These are phyloP conservation scores for Penicillium lagena DNA, from an alignment of 495 filamentous ascomycete genomes.

Conservation along the genomic window DNA sequence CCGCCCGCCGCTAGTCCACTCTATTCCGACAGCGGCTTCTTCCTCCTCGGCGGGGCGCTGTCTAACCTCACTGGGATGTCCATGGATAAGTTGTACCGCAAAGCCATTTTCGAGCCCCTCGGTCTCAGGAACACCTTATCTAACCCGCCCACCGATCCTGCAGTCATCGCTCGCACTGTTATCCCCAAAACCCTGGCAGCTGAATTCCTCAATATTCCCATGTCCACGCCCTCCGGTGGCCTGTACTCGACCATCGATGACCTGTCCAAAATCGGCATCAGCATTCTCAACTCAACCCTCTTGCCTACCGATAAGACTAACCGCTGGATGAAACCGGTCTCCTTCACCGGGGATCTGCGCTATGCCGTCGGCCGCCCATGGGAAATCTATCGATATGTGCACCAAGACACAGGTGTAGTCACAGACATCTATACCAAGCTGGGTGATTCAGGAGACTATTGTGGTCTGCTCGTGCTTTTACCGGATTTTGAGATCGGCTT, in stretches of 20 bases:
- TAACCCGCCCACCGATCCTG: conserved; percentile 20
- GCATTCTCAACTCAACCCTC: conserved; percentile 43
- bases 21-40: conserved; percentile 52
- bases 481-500: conserved; percentile 38
- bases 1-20: conserved; percentile 40
- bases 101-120: conserved; percentile 39
- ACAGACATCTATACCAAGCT: conserved; percentile 40
- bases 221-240: conserved; percentile 22
- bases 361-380: conserved; percentile 41
- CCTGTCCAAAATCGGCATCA: conserved; percentile 29
- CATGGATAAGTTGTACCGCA: conserved; percentile 37
- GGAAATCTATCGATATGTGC: conserved; percentile 34
- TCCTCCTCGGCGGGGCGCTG: conserved; percentile 47
- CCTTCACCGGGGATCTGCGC: conserved; percentile 39
- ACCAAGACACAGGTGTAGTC: conserved; percentile 15
- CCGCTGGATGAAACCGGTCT: conserved; percentile 42
- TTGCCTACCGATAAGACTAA: conserved; percentile 28
- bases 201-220: conserved; percentile 23
- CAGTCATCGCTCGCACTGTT: conserved; percentile 5
- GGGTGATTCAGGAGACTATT: conserved; percentile 34
- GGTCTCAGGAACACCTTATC: conserved; percentile 35
- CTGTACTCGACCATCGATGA: conserved; percentile 25
- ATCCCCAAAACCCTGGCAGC: conserved; percentile 16
- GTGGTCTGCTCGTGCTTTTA: conserved; percentile 22
- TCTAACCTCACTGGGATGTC: conserved; percentile 44